A percentile compares a stretch with the other conserved stretches of the same genome.
These are phyloP conservation scores for Rhizoctonia solani DNA, from an alignment of 1,284 basidiomycete species.

Conservation along the genomic window DNA sequence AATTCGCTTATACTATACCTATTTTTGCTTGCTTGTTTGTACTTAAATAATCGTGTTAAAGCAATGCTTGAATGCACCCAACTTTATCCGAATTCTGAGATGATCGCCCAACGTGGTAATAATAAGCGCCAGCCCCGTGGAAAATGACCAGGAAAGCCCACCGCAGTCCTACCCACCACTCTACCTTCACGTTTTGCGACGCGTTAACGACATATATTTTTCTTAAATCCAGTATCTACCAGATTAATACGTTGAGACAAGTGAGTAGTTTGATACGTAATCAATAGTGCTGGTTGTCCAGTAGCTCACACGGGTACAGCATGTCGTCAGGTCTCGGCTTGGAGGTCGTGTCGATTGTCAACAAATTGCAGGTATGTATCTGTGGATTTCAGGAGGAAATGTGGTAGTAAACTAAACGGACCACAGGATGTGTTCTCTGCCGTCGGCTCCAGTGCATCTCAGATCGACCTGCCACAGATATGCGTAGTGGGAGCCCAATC, in stretches of 20 bases:
- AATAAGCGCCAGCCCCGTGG: constrained; percentile 33
- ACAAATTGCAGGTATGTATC: constrained; percentile 66
- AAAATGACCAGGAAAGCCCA: constrained; percentile 16
- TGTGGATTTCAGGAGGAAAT: neutral
- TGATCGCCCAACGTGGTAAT: neutral
- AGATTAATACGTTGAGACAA: neutral
- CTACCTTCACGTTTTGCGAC: constrained; percentile 14
- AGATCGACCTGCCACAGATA: constrained; percentile 85
- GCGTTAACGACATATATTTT: constrained; percentile 19
- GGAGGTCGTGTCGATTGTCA: constrained; percentile 76
- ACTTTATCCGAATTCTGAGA: neutral
- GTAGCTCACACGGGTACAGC: constrained; percentile 6
- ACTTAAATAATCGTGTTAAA: neutral
- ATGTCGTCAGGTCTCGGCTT: constrained; percentile 61
- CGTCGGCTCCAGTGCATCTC: constrained; percentile 72
- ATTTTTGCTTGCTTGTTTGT: constrained; percentile 13
- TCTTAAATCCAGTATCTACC: neutral
- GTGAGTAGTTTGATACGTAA: neutral
- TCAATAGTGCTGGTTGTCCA: neutral
- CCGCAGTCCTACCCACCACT: constrained; percentile 20
- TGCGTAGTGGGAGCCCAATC: constrained; percentile 79
- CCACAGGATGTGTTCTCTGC: constrained; percentile 72
- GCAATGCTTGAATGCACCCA: neutral
- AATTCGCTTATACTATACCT: neutral
- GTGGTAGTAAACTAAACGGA: neutral